phyloP scores from a whole-genome alignment of 768 basidiomycete genomes.

The Dacryopinax primogenitus region DNA sequence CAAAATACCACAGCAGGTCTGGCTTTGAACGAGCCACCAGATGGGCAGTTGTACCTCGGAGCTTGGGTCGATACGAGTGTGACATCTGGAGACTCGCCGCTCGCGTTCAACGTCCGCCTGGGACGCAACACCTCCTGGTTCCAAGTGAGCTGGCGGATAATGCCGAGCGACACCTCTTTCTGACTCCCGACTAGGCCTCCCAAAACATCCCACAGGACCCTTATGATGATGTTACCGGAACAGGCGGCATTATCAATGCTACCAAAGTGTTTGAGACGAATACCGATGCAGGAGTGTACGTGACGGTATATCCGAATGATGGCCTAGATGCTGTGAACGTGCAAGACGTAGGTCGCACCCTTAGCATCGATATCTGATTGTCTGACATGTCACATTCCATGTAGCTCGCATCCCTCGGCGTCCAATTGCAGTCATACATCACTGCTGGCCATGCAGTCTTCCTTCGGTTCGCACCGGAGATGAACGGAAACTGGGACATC shows the following conservation, averaged over 20 bases:
- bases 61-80: constrained; percentile 4
- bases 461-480: constrained; percentile 24
- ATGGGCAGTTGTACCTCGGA: constrained; percentile 8
- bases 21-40: constrained; percentile 2
- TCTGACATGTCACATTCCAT: background rate
- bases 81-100: background rate
- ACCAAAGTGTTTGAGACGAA: constrained; percentile 9
- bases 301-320: constrained; percentile 22
- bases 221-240: constrained; percentile 6
- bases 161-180: background rate
- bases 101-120: background rate
- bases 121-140: constrained; percentile 3
- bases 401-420: constrained; percentile 16
- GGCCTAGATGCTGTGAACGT: constrained; percentile 17
- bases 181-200: background rate
- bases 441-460: constrained; percentile 20
- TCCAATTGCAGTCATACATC: constrained; percentile 16
- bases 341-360: constrained; percentile 14
- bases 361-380: background rate
- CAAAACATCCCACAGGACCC: background rate
- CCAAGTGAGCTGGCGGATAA: background rate
- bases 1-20: background rate
- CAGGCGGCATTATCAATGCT: constrained; percentile 1
- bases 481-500: constrained; percentile 22
- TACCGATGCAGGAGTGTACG: constrained; percentile 23